These are phyloP conservation scores for Stephanodiscus minutulus DNA, from an alignment of 108 stramenopile species.

Conservation along the genomic window DNA sequence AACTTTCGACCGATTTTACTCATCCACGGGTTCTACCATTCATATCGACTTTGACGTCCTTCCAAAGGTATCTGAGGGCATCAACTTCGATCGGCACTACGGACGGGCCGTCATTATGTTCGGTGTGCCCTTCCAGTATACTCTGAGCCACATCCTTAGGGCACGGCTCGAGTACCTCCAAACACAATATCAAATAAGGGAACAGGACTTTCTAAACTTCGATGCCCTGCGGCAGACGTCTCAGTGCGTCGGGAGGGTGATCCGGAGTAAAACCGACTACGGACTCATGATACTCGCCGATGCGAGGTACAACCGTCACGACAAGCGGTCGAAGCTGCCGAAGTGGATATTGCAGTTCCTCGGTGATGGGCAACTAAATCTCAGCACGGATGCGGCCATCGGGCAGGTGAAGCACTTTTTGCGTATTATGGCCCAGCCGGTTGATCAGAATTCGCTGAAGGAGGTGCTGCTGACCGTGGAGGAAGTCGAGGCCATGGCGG, in stretches of 20 bases:
- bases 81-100: conserved; percentile 99
- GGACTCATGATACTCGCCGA: conserved; percentile 96
- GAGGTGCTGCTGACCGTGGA: conserved; percentile 83
- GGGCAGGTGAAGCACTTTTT: conserved; percentile 80
- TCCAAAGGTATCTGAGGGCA: conserved; percentile 96
- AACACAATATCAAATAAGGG: conserved; percentile 92
- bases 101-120: conserved; percentile 98
- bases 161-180: conserved; percentile 96
- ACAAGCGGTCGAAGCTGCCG: conserved; percentile 96
- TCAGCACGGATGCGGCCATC: conserved; percentile 92
- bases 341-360: conserved; percentile 97
- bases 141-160: conserved; percentile 91
- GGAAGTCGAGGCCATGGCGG: conserved; percentile 55
- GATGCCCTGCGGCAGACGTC: conserved; percentile 93
- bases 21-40: neutral
- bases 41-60: neutral
- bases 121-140: conserved; percentile 99
- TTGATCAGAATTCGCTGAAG: conserved; percentile 86
- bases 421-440: conserved; percentile 95
- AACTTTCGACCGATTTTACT: neutral
- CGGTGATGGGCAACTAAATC: conserved; percentile 85
- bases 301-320: conserved; percentile 89
- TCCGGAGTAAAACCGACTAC: conserved; percentile 95
- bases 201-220: conserved; percentile 97
- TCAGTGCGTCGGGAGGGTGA: conserved; percentile 95